These are phyloP conservation scores for Pseudopediastrum boryanum DNA, from an alignment of 139 green algal species.

Conservation along the genomic window DNA sequence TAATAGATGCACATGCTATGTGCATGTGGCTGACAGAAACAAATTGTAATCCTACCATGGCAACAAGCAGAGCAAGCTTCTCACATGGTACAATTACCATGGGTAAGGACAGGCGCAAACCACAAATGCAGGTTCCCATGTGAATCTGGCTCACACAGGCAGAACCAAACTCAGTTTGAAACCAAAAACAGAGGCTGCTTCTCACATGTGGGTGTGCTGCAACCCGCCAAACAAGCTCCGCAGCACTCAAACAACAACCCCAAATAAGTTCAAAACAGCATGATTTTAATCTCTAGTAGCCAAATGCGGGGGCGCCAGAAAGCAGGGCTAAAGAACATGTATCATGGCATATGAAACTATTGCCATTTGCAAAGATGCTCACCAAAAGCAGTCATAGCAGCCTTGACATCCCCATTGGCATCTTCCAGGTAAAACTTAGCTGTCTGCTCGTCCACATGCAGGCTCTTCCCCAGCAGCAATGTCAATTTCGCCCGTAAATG, in stretches of 20 bases:
- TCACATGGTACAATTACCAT: neutral
- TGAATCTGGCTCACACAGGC: too few species aligned
- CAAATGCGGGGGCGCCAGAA: too few species aligned
- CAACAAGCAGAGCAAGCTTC: neutral
- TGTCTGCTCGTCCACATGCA: conserved; percentile 45
- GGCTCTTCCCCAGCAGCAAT: conserved; percentile 35
- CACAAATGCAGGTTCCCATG: too few species aligned
- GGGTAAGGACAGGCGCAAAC: too few species aligned
- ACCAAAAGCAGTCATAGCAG: conserved; percentile 39
- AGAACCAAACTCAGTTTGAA: too few species aligned
- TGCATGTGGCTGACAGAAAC: too few species aligned
- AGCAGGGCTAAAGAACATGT: neutral
- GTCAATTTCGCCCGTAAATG: conserved; percentile 37
- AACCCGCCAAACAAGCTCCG: neutral
- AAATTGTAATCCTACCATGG: too few species aligned
- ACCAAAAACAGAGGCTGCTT: neutral
- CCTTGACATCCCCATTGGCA: conserved; percentile 40
- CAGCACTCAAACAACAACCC: too few species aligned
- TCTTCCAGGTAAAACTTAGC: conserved; percentile 58
- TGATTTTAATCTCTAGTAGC: too few species aligned
- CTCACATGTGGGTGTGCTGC: neutral
- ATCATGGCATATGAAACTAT: neutral
- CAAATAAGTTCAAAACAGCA: too few species aligned
- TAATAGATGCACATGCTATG: neutral
- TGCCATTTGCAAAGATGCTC: conserved; percentile 1